Evolutionary conservation across 2,329 filamentous ascomycete species (phyloP), one percentile per base, ranked within the genome.

Genomic region (Verticillium klebahnii): DNA sequence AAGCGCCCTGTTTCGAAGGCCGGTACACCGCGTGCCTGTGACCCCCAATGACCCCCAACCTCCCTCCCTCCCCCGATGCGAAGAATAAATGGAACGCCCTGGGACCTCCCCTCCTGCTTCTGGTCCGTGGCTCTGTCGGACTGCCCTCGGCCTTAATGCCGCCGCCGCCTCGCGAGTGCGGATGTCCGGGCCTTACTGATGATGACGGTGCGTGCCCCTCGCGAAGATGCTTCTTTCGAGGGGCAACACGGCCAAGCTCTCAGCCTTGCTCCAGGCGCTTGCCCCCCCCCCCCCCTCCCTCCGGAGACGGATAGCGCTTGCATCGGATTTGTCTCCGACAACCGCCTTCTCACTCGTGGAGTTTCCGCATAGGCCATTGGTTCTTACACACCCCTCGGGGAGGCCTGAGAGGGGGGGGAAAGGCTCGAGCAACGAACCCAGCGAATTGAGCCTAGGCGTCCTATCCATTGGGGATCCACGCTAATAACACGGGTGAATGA

Each of bases 1-100:
- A 59, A 62, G 59, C 63, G 61, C 61, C 61, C 59, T 55, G 63
- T 64, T 64, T 64, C 63, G 63, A 34, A 63, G 57, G 56, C 55
- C 62, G 59, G 34, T 36, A 11, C 34, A 36, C 9, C 14, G 14
- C 34, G 34, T 8, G 34, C 34, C 9, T 40, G 37, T 40, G 37
- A 40, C 37, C 37, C 37, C 37, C 37, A 40, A 40, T 52, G 45
- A 52, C 45, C 45, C 45, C 45, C 45, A 52, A 45, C 39, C 39
- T 45, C 29, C 29, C 29, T 36, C 34, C 34, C 34, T 36, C 34
- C 14, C 11, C 45, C 45, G 11, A 52, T 5, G 17, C n/a, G 45
- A 52, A 23, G 3, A 52, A 52, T 40, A 52, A 52, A 12, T 23
- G 45, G 45, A 52, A 52, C 45, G 45, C n/a, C n/a, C 11, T 8